These are phyloP conservation scores for Candida railenensis DNA, from an alignment of 805 yeast species.

Conservation along the genomic window DNA sequence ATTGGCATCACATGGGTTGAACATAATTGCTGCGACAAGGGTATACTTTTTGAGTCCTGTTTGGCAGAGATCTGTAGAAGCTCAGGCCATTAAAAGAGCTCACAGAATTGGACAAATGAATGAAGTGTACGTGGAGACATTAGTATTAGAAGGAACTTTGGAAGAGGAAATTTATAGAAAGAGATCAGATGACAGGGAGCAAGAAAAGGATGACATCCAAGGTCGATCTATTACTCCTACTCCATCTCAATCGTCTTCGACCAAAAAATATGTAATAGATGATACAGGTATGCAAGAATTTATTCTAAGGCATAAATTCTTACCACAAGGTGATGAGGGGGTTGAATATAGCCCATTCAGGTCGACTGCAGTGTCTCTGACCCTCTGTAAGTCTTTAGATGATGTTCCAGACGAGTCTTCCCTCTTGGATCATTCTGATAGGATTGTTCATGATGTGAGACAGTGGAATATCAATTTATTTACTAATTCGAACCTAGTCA, in stretches of 20 bases:
- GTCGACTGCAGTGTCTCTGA: constrained; percentile 17
- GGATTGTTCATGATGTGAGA: constrained; percentile 5
- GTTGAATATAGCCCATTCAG: constrained; percentile 36
- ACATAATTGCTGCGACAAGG: constrained; percentile 64
- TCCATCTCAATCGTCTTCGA: not conserved
- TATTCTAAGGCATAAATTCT: constrained; percentile 49
- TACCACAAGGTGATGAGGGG: constrained; percentile 21
- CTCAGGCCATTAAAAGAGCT: constrained; percentile 75
- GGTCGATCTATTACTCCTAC: constrained; percentile 4
- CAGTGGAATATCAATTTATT: constrained; percentile 31
- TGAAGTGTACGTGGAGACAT: constrained; percentile 68
- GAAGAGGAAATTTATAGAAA: constrained; percentile 65
- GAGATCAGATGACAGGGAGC: constrained; percentile 19
- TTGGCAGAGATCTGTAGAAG: constrained; percentile 68
- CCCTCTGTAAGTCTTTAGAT: not conserved
- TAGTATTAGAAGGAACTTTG: constrained; percentile 58
- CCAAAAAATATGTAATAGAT: constrained; percentile 48
- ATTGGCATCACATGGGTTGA: constrained; percentile 68
- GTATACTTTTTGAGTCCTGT: constrained; percentile 73
- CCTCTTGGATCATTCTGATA: constrained; percentile 22
- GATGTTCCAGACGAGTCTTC: constrained; percentile 7
- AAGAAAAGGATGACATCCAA: constrained; percentile 9
- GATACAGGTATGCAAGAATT: constrained; percentile 58
- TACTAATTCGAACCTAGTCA: constrained; percentile 28
- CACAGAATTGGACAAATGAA: constrained; percentile 70